A percentile compares a stretch with the other conserved stretches of the same genome.
Evolutionary conservation across 495 filamentous ascomycete species (phyloP).

Genomic region (Xylaria curta): DNA sequence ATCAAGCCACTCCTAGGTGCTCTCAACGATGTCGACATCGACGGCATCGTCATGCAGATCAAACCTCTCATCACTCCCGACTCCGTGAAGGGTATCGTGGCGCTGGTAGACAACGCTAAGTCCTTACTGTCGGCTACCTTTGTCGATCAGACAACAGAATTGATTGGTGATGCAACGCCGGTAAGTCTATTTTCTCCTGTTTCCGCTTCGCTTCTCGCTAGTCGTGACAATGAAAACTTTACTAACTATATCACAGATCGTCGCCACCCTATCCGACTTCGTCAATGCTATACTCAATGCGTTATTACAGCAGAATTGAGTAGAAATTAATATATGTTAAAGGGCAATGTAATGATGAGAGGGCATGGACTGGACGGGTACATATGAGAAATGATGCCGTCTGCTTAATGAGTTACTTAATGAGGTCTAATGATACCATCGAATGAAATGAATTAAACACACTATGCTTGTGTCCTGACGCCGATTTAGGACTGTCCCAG

Average conservation of each 20-base stretch:
- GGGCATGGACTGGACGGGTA: conserved; percentile 23
- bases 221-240: background rate
- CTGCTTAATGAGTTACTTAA: conserved; percentile 37
- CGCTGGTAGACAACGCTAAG: conserved; percentile 49
- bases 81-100: conserved; percentile 50
- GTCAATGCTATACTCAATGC: conserved; percentile 44
- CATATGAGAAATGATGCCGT: conserved; percentile 33
- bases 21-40: conserved; percentile 45
- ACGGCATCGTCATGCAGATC: conserved; percentile 44
- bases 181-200: conserved; percentile 41
- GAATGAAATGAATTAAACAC: conserved; percentile 17
- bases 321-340: background rate
- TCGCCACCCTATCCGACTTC: conserved; percentile 45
- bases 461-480: background rate
- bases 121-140: conserved; percentile 47
- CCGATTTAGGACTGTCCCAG: background rate
- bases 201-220: background rate
- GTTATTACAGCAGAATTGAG: conserved; percentile 37
- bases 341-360: conserved; percentile 27
- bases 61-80: conserved; percentile 50
- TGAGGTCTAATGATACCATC: conserved; percentile 32
- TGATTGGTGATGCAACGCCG: conserved; percentile 59
- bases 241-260: conserved; percentile 38
- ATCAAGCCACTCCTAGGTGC: conserved; percentile 47
- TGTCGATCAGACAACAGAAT: conserved; percentile 53